Evolutionary conservation across 2,329 filamentous ascomycete species (phyloP), one percentile per base, ranked within the genome.

Genomic region (Purpureocillium takamizusanense): DNA sequence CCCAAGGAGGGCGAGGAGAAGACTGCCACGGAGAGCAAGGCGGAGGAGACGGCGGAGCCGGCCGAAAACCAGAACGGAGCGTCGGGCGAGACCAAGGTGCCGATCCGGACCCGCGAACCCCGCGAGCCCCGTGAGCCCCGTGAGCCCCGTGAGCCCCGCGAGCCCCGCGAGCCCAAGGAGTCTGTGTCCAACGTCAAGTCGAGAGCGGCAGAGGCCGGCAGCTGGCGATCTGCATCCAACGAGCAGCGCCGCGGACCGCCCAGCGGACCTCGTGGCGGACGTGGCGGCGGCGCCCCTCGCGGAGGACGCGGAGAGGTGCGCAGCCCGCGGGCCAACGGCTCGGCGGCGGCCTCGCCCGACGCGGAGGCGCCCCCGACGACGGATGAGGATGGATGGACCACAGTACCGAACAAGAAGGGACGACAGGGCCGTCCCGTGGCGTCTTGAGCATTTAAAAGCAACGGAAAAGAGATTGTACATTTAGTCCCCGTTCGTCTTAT

Each of bases 371-470:
- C 62, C 28, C 60, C 63, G 36, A 58, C 63, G 30, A 57, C 65
- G 36, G 72, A 76, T 34, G 76, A 76, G 29, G 77, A 81, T 54
- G 78, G 78, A 47, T 82, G 78, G 78, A 78, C 74, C 45, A 81
- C 74, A 18, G 78, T 61, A 42, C 50, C 57, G 25, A 57, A 48
- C 42, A 55, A 61, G 48, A 62, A 62, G 53, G 57, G 58, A 37
- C 59, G 59, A 37, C 51, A 50, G 48, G 60, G 59, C 46, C 58
- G 60, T 36, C 46, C 49, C 23, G 31, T 39, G 50, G 50, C 40
- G 47, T 49, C 51, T 38, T 51, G 40, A 36, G 27, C 9, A 8
- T 11, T 30, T 34, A 40, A 38, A 34, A 53, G 49, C 53, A 49
- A 41, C 21, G 21, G 21, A 42, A 45, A 42, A 50, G 52, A 56